A percentile compares a stretch with the other conserved stretches of the same genome.
Conservation (phyloP, 345 rosid species). For the Trapa bicornis region DNA sequence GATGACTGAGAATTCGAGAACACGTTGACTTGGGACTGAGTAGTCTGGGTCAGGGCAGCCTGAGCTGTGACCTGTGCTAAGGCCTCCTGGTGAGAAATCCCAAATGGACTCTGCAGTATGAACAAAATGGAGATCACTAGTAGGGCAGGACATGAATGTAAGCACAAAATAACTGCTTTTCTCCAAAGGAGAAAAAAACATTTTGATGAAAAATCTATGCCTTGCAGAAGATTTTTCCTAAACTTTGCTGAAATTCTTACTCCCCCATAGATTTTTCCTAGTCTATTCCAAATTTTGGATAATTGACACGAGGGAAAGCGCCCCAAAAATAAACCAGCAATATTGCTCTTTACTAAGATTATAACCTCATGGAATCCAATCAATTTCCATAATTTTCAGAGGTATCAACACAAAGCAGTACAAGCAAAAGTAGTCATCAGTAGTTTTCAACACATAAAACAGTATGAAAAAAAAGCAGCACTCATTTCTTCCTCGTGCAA, state of each 20-base stretch:
- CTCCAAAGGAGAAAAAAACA: background rate
- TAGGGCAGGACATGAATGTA: background rate
- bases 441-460: too few species aligned
- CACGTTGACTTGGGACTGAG: conserved; percentile 29
- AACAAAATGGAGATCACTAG: conserved; percentile 14
- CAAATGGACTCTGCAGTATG: conserved; percentile 55
- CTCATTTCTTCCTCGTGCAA: background rate
- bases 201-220: background rate
- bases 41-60: conserved; percentile 43
- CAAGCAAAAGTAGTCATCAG: background rate
- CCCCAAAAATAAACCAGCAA: background rate
- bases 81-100: conserved; percentile 75
- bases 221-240: background rate
- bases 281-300: too few species aligned
- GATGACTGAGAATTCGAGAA: conserved; percentile 29
- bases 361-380: background rate
- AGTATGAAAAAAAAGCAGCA: background rate
- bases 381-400: background rate
- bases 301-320: too few species aligned
- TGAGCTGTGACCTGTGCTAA: conserved; percentile 74
- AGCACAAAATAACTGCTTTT: background rate
- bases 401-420: background rate
- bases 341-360: background rate
- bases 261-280: background rate
- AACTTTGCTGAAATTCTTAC: background rate